Evolutionary conservation across 1,284 basidiomycete species (phyloP).

Genomic region (Boletus sp.): DNA sequence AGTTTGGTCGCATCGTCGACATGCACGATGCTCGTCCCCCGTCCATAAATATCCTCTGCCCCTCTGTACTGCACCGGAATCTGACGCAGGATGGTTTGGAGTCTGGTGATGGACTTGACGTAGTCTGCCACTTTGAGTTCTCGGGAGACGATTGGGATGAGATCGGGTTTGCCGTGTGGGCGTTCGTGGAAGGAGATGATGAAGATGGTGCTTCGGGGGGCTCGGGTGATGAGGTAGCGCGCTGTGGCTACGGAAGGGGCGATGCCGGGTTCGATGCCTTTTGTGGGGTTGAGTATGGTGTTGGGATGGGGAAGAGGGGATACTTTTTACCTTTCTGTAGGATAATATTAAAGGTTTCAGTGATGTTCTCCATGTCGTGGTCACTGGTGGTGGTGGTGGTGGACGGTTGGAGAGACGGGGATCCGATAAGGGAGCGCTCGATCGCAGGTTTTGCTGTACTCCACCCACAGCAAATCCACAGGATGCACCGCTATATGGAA

Average conservation of each 20-base stretch:
- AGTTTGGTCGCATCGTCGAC: not conserved
- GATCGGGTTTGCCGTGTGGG: slow-evolving; percentile 42
- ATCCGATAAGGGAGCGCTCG: not conserved
- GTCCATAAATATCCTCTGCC: slow-evolving; percentile 66
- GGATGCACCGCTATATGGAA: too few species aligned
- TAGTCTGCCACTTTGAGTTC: slow-evolving; percentile 37
- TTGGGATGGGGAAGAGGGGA: not conserved
- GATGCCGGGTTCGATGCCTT: not conserved
- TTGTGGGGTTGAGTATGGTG: too few species aligned
- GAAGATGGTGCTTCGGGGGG: slow-evolving; percentile 40
- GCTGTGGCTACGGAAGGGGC: not conserved
- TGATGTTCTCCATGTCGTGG: not conserved
- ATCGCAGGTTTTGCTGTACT: too few species aligned
- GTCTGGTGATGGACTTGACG: slow-evolving; percentile 49
- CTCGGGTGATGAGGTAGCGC: slow-evolving; percentile 37
- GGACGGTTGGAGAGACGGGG: not conserved
- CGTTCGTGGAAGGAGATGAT: slow-evolving; percentile 49
- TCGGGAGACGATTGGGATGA: not conserved
- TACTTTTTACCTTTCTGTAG: not conserved
- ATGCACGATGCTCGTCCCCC: slow-evolving; percentile 59
- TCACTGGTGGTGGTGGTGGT: not conserved
- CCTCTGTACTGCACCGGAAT: slow-evolving; percentile 53
- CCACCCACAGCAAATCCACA: too few species aligned
- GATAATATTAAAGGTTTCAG: not conserved
- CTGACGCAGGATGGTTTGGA: slow-evolving; percentile 56